phyloP scores from a whole-genome alignment of 441 rosid species.

The Aquilaria agallochum region DNA sequence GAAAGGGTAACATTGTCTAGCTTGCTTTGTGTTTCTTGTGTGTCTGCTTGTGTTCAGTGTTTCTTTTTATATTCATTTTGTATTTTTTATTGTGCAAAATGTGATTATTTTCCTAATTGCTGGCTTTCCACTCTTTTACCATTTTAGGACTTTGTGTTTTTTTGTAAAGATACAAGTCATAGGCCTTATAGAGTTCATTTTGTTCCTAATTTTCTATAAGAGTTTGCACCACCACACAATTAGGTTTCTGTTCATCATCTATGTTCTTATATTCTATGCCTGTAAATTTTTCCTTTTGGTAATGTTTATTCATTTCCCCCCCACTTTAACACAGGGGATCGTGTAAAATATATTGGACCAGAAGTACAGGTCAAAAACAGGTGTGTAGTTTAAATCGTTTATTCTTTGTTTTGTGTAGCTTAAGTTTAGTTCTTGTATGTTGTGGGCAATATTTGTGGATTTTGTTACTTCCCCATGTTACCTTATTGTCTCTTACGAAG shows the following conservation, averaged over 20 bases:
- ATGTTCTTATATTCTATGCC: neutral
- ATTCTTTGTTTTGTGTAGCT: constrained; percentile 1
- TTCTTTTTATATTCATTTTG: too few relatives aligned
- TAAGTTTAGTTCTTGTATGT: neutral
- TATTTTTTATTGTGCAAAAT: too few relatives aligned
- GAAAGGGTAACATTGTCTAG: constrained; percentile 54
- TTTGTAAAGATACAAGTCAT: too few relatives aligned
- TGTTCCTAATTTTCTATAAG: too few relatives aligned
- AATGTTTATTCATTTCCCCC: neutral
- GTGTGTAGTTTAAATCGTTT: constrained; percentile 29
- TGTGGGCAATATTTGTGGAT: neutral
- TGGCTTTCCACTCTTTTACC: too few relatives aligned
- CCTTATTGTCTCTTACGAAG: too few relatives aligned
- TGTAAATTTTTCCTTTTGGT: neutral
- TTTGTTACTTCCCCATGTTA: too few relatives aligned
- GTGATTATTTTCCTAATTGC: too few relatives aligned
- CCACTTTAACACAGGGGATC: constrained; percentile 63
- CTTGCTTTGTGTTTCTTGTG: neutral
- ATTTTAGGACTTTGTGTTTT: too few relatives aligned
- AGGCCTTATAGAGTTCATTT: too few relatives aligned
- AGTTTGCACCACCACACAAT: neutral
- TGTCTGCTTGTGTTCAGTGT: neutral
- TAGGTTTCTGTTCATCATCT: constrained; percentile 1
- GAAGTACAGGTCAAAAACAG: constrained; percentile 49
- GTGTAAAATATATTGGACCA: constrained; percentile 76